Percentiles rank a stretch among this genome's conserved stretches.
Conservation (phyloP, 2,329 filamentous ascomycete species). For the Lasiodiplodia hormozganensis region DNA sequence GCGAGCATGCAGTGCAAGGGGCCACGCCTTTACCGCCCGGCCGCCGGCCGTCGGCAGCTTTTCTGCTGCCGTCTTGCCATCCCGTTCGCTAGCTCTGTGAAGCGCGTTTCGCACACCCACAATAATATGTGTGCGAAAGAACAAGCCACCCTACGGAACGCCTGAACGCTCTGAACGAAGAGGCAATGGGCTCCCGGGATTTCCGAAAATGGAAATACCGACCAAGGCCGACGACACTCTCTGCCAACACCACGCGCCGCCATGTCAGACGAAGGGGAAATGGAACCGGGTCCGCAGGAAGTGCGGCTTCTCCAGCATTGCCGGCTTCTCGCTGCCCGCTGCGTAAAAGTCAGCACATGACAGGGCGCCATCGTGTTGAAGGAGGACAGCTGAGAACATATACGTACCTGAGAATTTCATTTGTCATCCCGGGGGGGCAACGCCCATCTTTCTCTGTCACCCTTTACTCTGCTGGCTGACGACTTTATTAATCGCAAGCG, state of each 20-base stretch:
- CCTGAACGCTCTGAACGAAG: not conserved
- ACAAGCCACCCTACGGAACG: not conserved
- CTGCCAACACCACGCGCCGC: not conserved
- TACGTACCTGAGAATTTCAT: not conserved
- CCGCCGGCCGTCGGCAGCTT: not conserved
- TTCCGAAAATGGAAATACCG: not conserved
- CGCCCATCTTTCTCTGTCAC: not conserved
- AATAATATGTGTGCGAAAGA: not conserved
- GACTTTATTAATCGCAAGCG: not conserved
- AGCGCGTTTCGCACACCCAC: not conserved
- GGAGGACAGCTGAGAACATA: not conserved
- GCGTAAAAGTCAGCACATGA: not conserved
- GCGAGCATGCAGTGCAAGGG: not conserved
- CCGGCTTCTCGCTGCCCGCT: not conserved
- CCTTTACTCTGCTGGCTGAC: not conserved
- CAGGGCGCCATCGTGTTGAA: not conserved
- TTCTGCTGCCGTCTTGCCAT: not conserved
- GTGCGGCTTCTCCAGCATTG: slow-evolving; percentile 4
- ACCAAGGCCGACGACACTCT: not conserved
- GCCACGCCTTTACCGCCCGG: not conserved
- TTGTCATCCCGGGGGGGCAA: not conserved
- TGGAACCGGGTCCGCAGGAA: not conserved
- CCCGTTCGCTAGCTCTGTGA: not conserved
- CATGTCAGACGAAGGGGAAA: not conserved
- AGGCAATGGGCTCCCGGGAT: not conserved